Base-by-base conservation (phyloP, 1,139 yeast genomes). In the Zhuliangozyma parablackwelliae region DNA sequence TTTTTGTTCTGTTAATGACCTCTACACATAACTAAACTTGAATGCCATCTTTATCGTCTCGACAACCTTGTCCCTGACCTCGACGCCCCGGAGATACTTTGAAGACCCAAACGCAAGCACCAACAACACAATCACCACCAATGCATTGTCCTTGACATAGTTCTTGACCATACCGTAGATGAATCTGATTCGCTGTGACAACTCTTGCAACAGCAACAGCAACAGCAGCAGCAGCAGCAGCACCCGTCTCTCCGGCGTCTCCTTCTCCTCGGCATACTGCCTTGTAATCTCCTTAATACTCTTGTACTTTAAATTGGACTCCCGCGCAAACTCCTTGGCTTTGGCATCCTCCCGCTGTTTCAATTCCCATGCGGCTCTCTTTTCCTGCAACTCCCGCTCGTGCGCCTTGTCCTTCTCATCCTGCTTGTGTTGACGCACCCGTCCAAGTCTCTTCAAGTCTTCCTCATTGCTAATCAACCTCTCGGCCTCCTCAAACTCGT, bases 1-100 rank as follows among this genome's bases (percentile, higher is more conserved):
- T n/a, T 31, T 34, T 26, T 16, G 27, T 29, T 29, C 7, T 4
- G 21, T 24, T 21, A 29, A 3, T 6, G 23, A n/a, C 11, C 20
- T 6, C 32, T 48, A 65, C 39, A 67, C 50, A 43, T 67, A 70
- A 32, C 66, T 66, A 33, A 70, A 61, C 48, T 68, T 65, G 48
- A 70, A 65, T 8, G 76, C 76, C 76, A 70, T 70, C 41, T 52
- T 52, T 21, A 70, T 44, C 0, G 74, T 68, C 35, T 69, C 72
- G 37, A 53, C 51, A 16, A 69, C 31, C 36, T 53, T 62, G 29
- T 65, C 61, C 37, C 53, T 55, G 12, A 68, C 33, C 40, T 62
- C 59, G 6, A 59, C 45, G 38, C 52, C 58, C 30, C 52, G 55
- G 23, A 52, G 41, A 25, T 56, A 46, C 32, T 51, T 48, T 10